These are phyloP conservation scores for Galerina sulciceps DNA, from an alignment of 768 basidiomycete species.

Conservation along the genomic window DNA sequence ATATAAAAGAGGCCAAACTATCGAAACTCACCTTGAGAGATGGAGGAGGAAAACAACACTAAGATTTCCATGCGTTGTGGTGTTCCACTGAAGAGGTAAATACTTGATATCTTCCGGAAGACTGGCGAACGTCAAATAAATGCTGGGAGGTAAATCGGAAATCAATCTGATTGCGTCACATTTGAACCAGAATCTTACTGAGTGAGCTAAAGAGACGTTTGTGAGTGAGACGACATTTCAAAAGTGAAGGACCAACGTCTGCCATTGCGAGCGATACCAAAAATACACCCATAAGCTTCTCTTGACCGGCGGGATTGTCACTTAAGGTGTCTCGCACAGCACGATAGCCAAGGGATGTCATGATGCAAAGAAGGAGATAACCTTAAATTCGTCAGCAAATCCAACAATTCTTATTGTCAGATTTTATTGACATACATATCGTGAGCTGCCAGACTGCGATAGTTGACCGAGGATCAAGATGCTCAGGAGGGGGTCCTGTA, in stretches of 20 bases:
- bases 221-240: background rate
- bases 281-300: slow-evolving; percentile 67
- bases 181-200: slow-evolving; percentile 2
- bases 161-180: background rate
- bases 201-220: slow-evolving; percentile 5
- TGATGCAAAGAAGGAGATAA: slow-evolving; percentile 64
- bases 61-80: slow-evolving; percentile 73
- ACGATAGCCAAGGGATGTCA: slow-evolving; percentile 70
- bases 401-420: background rate
- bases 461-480: slow-evolving; percentile 46
- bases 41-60: slow-evolving; percentile 60
- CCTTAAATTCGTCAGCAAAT: slow-evolving; percentile 37
- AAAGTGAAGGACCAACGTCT: slow-evolving; percentile 38
- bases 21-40: slow-evolving; percentile 49
- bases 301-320: slow-evolving; percentile 62
- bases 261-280: slow-evolving; percentile 68
- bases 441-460: slow-evolving; percentile 68
- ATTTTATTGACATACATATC: slow-evolving; percentile 48
- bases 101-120: slow-evolving; percentile 58
- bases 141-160: slow-evolving; percentile 36
- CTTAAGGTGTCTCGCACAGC: slow-evolving; percentile 64
- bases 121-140: slow-evolving; percentile 53
- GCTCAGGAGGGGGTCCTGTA: slow-evolving; percentile 23
- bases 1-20: slow-evolving; percentile 1
- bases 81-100: slow-evolving; percentile 57